These are phyloP conservation scores for Pterula multifida DNA, from an alignment of 1,284 basidiomycete genomes.

Conservation along the genomic window DNA sequence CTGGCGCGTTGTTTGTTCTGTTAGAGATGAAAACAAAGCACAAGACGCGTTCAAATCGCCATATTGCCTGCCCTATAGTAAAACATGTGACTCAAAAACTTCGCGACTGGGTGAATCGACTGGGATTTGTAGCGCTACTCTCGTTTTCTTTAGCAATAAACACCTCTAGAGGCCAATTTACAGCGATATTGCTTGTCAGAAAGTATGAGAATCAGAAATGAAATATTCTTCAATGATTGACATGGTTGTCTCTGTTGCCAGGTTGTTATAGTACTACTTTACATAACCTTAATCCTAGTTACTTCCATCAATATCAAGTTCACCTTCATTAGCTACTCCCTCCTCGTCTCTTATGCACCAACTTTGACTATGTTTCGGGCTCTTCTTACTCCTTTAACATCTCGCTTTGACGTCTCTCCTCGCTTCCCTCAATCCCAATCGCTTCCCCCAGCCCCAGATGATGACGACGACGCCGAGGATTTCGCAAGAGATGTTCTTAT, in stretches of 20 bases:
- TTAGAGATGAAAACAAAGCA: background rate
- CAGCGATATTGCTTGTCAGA: too few species aligned
- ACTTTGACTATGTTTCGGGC: background rate
- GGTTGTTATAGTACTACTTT: too few species aligned
- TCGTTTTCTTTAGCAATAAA: too few species aligned
- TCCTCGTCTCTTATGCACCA: background rate
- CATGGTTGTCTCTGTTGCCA: too few species aligned
- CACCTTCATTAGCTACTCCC: background rate
- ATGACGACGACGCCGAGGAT: conserved; percentile 32
- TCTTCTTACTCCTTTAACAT: background rate
- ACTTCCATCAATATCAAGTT: too few species aligned
- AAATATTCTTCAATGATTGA: too few species aligned
- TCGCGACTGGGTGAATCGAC: too few species aligned
- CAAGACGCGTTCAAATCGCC: background rate
- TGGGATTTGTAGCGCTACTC: too few species aligned
- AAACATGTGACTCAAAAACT: too few species aligned
- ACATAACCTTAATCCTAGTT: too few species aligned
- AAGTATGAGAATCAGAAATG: too few species aligned
- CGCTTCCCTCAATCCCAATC: background rate
- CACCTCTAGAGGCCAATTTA: too few species aligned
- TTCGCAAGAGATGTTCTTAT: conserved; percentile 61
- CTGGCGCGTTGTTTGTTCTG: conserved; percentile 17
- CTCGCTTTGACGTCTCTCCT: background rate
- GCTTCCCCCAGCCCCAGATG: background rate
- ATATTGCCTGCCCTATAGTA: conserved; percentile 3